Base-by-base conservation (phyloP, 139 green algal species). In the Chlamydomonas incerta region DNA sequence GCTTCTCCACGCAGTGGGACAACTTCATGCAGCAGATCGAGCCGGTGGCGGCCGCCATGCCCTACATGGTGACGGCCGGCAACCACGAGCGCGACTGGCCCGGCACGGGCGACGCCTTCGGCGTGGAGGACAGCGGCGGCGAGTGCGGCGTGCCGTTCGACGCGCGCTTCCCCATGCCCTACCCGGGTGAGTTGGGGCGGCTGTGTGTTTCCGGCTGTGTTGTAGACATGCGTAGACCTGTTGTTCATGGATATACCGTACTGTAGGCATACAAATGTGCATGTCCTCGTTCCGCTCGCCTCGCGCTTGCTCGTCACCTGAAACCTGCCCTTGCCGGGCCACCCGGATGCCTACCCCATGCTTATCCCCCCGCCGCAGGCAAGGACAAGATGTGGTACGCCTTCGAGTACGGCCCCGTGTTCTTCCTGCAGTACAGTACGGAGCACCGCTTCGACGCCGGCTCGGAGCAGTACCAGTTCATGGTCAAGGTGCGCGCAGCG, bases 61-160 rank as follows among this genome's bases (percentile, higher is more conserved):
- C 94, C 5, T 96, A 94, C 89, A 95, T 97, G 91, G 90, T 91
- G 15, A 73, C 80, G 1, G 79, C 90, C 5, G 95, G 96, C 73
- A 98, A 98, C 87, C 96, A 98, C 80, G 96, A 98, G 89, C 89
- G 93, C 20, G 92, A 97, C 85, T 98, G 91, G 90, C 92, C 94
- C 0, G 70, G 71, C 74, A 91, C 66, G 2, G 93, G 91, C 0
- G 93, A 96, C 86, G 20, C 58, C 2, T 87, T 87, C n/a, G 71
- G 71, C 8, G 70, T 80, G 65, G 33, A 66, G 26, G 87, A 94
- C 86, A 92, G 87, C 31, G 91, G 92, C 24, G 94, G 95, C 35
- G 95, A 98, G 85, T 98, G 95, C 87, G 95, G 94, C 2, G 83
- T 96, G 58, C 47, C 90, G 3, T 93, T 94, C 79, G 88, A 93